Conservation (phyloP, 2,329 filamentous ascomycete species). For the Penicillium nordicum region DNA sequence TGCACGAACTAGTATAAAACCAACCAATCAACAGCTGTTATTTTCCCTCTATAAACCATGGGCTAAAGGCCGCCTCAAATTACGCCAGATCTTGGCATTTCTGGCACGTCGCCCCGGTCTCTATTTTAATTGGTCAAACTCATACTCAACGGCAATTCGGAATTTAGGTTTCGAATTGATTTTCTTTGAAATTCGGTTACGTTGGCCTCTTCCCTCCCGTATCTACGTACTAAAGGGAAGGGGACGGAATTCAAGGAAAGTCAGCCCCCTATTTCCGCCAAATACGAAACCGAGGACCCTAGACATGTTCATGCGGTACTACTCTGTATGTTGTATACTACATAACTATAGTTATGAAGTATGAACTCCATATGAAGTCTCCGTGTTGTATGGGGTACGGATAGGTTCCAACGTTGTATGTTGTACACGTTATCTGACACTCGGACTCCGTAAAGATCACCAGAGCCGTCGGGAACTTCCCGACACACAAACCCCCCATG, state of each 20-base stretch:
- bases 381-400: neutral
- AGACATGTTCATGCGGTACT: neutral
- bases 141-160: neutral
- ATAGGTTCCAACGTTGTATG: neutral
- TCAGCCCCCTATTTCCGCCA: neutral
- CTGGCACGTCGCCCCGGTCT: neutral
- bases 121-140: neutral
- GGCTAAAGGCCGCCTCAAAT: conserved; percentile 3
- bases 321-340: neutral
- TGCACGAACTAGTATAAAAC: neutral
- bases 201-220: no score
- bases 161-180: neutral
- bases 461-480: neutral
- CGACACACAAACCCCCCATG: neutral
- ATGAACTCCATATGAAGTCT: neutral
- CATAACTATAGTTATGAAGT: neutral
- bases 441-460: neutral
- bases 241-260: conserved; percentile 4
- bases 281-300: conserved; percentile 1
- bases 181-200: neutral
- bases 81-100: conserved; percentile 2
- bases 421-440: neutral
- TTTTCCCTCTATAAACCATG: neutral
- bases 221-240: neutral
- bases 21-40: neutral